These are phyloP conservation scores for Scheffersomyces titani DNA, from an alignment of 1,139 yeast species.

Conservation along the genomic window DNA sequence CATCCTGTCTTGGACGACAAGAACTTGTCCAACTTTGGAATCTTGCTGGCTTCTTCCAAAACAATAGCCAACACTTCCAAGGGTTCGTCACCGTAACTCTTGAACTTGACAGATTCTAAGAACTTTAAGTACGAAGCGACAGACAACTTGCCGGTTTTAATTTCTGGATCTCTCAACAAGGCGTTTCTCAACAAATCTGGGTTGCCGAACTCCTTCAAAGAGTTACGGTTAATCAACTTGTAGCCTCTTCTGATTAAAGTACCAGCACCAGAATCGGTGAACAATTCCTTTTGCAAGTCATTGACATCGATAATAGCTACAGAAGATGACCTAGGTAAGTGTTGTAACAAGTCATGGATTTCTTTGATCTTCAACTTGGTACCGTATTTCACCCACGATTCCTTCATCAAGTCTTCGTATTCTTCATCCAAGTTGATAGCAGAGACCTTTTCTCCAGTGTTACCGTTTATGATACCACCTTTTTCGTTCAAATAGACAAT, in stretches of 20 bases:
- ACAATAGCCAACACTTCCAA: conserved; percentile 92
- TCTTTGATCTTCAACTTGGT: conserved; percentile 95
- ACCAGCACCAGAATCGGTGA: conserved; percentile 99
- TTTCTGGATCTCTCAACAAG: conserved; percentile 73
- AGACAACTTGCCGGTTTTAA: conserved; percentile 66
- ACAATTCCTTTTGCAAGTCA: conserved; percentile 93
- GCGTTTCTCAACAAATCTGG: conserved; percentile 77
- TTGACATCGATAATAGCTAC: conserved; percentile 96
- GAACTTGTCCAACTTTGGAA: conserved; percentile 85
- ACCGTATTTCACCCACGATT: conserved; percentile 98
- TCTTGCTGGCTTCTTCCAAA: conserved; percentile 39
- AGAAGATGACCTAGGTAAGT: conserved; percentile 93
- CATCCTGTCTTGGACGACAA: conserved; percentile 89
- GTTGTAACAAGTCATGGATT: conserved; percentile 90
- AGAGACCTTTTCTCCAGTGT: conserved; percentile 85
- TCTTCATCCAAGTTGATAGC: conserved; percentile 94
- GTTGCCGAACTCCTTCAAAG: conserved; percentile 71
- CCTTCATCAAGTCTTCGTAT: conserved; percentile 84
- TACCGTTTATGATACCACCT: conserved; percentile 95
- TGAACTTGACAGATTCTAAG: conserved; percentile 64
- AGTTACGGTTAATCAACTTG: conserved; percentile 71
- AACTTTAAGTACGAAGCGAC: conserved; percentile 82
- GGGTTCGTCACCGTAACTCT: conserved; percentile 93
- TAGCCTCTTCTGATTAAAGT: conserved; percentile 97
- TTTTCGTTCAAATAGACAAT: conserved; percentile 95